Evolutionary conservation across 2,329 filamentous ascomycete species (phyloP).

Genomic region (Ophiostoma triangulosporum): DNA sequence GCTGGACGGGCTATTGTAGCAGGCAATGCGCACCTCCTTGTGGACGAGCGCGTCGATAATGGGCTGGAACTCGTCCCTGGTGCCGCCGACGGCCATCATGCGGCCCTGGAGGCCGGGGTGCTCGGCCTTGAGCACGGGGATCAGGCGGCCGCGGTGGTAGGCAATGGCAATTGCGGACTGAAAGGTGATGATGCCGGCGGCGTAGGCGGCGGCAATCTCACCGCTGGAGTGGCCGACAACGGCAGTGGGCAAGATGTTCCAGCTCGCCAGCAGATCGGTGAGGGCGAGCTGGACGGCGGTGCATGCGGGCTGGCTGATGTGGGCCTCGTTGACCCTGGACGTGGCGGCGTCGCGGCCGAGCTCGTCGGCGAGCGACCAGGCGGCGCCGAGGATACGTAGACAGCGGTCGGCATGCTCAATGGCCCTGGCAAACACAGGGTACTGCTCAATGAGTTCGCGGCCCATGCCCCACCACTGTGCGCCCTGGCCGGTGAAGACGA

Average conservation of each 20-base stretch:
- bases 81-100: conserved; percentile 24
- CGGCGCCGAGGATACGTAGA: conserved; percentile 5
- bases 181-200: conserved; percentile 22
- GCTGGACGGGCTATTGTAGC: conserved; percentile 21
- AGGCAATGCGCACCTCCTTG: conserved; percentile 18
- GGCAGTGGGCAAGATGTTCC: conserved; percentile 18
- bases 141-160: conserved; percentile 27
- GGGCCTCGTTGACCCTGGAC: conserved; percentile 17
- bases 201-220: conserved; percentile 32
- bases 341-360: conserved; percentile 5
- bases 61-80: conserved; percentile 16
- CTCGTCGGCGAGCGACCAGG: conserved; percentile 11
- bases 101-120: conserved; percentile 21
- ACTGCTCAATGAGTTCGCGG: conserved; percentile 16
- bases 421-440: background rate
- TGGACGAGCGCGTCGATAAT: conserved; percentile 18
- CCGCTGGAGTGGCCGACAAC: conserved; percentile 30
- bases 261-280: conserved; percentile 17
- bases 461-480: conserved; percentile 19
- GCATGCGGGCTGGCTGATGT: conserved; percentile 36
- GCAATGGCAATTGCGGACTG: conserved; percentile 26
- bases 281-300: conserved; percentile 39
- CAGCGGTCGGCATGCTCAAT: conserved; percentile 10
- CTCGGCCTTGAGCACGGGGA: conserved; percentile 15
- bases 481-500: conserved; percentile 11